phyloP scores from a whole-genome alignment of 164 flowering plant genomes.

The Echeveria elegans region DNA sequence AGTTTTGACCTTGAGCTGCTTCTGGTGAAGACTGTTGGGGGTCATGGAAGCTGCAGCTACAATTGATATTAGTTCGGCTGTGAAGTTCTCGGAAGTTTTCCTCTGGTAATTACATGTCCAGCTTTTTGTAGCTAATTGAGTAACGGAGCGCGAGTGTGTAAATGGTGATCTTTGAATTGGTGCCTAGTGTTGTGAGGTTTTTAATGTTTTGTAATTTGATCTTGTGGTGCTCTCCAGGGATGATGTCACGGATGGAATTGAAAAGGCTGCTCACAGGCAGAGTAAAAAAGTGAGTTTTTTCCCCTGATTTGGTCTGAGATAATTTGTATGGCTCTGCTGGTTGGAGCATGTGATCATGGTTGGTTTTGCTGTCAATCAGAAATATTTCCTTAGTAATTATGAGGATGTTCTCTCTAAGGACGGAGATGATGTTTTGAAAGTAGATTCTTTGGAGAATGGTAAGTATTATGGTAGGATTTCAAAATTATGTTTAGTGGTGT shows the following conservation, averaged over 20 bases:
- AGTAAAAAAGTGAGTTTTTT: slow-evolving; percentile 2
- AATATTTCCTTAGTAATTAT: slow-evolving; percentile 1
- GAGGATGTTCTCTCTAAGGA: neutral
- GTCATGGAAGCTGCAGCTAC: neutral
- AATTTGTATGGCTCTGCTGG: neutral
- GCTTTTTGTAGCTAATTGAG: neutral
- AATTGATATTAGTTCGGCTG: neutral
- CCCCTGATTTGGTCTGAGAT: neutral
- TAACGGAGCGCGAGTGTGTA: neutral
- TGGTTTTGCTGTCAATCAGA: neutral
- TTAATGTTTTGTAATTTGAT: neutral
- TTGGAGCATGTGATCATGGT: neutral
- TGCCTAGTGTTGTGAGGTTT: neutral
- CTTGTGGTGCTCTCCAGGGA: neutral
- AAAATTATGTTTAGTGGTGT: neutral
- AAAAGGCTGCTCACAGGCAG: neutral
- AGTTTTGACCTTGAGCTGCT: neutral
- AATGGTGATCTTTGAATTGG: neutral
- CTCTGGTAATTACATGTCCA: neutral
- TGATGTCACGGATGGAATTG: neutral
- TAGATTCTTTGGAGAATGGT: neutral
- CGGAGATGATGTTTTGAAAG: neutral
- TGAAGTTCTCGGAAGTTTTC: neutral
- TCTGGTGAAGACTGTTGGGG: neutral
- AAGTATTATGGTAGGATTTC: neutral